phyloP scores from a whole-genome alignment of 176 grass and related monocot genomes.

The Calamus simplicifolius region DNA sequence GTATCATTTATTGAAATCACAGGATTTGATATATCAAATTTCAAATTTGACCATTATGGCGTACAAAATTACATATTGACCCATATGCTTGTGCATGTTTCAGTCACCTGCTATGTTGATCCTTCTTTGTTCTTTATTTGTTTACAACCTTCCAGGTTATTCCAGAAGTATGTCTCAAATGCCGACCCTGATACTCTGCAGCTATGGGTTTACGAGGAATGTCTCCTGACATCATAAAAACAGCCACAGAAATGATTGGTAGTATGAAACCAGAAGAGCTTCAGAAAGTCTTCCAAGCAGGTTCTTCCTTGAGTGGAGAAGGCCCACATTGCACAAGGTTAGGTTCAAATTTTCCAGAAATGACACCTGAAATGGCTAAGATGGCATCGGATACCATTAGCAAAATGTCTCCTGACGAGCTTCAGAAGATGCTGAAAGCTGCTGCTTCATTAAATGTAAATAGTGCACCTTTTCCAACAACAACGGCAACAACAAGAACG shows the following conservation, averaged over 20 bases:
- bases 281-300: conserved; percentile 77
- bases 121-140: too few relatives aligned
- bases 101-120: too few relatives aligned
- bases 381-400: conserved; percentile 75
- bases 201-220: conserved; percentile 62
- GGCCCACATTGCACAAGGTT: conserved; percentile 38
- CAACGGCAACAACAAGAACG: conserved; percentile 9
- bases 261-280: conserved; percentile 91
- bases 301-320: conserved; percentile 61
- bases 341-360: conserved; percentile 69
- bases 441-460: conserved; percentile 58
- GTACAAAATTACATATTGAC: too few relatives aligned
- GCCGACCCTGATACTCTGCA: conserved; percentile 31
- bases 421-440: conserved; percentile 70
- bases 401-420: conserved; percentile 82
- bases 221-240: conserved; percentile 82
- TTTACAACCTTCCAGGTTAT: conserved; percentile 30
- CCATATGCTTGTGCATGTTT: too few relatives aligned
- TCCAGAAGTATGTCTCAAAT: conserved; percentile 51
- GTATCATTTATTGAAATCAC: too few relatives aligned
- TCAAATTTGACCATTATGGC: too few relatives aligned
- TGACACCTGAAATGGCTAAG: conserved; percentile 85
- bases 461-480: conserved; percentile 26
- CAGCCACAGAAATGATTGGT: conserved; percentile 61
- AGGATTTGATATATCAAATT: too few relatives aligned